A percentile compares a stretch with the other conserved stretches of the same genome.
These are phyloP conservation scores for Globisporangium alternatum DNA, from an alignment of 352 stramenopile species.

Conservation along the genomic window DNA sequence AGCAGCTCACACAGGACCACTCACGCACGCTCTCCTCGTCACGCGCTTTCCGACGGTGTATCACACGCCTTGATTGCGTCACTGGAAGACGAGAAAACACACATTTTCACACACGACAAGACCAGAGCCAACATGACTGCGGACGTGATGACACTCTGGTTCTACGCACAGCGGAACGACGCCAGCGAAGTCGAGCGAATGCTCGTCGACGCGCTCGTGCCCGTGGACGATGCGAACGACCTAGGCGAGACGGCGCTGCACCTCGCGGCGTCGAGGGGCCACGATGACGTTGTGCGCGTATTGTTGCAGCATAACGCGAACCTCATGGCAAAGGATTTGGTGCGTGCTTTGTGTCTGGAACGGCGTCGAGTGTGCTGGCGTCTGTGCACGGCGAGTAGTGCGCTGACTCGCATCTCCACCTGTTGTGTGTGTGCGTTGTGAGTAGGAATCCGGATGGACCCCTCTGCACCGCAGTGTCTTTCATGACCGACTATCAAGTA, in stretches of 20 bases:
- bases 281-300: constrained; percentile 49
- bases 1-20: neutral
- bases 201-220: constrained; percentile 26
- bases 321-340: constrained; percentile 53
- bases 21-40: neutral
- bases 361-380: neutral
- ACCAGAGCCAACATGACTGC: constrained; percentile 1
- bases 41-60: constrained; percentile 5
- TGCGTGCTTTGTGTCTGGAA: constrained; percentile 26
- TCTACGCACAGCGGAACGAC: constrained; percentile 3
- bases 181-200: constrained; percentile 10
- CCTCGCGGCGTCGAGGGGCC: constrained; percentile 51
- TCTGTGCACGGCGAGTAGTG: neutral
- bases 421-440: constrained; percentile 12
- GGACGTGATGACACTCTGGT: constrained; percentile 13
- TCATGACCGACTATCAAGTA: constrained; percentile 65
- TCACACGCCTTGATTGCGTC: constrained; percentile 1
- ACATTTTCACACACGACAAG: neutral
- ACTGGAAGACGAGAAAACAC: constrained; percentile 7
- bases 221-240: constrained; percentile 64
- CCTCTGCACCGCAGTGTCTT: constrained; percentile 74
- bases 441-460: constrained; percentile 80
- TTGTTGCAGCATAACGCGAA: constrained; percentile 56
- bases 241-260: constrained; percentile 75
- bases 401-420: constrained; percentile 12